Conservation (phyloP, 2,329 filamentous ascomycete genomes). For the Arachnopeziza araneosa region DNA sequence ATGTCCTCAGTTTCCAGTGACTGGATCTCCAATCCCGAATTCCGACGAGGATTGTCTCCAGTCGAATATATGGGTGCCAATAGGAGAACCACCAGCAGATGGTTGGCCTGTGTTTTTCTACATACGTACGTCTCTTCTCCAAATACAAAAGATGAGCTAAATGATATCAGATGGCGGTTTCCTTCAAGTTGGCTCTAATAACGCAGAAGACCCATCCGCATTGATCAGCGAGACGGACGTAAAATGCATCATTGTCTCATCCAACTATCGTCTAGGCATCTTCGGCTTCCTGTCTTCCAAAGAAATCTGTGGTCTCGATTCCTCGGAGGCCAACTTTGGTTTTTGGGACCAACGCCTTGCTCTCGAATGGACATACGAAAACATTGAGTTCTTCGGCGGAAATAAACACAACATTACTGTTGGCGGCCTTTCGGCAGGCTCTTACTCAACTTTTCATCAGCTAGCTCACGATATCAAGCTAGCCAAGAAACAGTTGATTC, state of each 20-base stretch:
- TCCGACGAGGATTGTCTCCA: conserved; percentile 45
- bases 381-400: conserved; percentile 38
- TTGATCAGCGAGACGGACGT: conserved; percentile 5
- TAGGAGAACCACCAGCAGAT: conserved; percentile 6
- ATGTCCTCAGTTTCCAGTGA: conserved; percentile 34
- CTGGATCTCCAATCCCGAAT: conserved; percentile 12
- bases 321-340: conserved; percentile 33
- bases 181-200: conserved; percentile 12
- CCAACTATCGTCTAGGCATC: conserved; percentile 43
- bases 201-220: conserved; percentile 7
- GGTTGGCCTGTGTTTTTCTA: conserved; percentile 16
- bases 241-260: conserved; percentile 35
- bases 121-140: conserved; percentile 4
- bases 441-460: conserved; percentile 32
- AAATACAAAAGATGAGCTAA: neutral
- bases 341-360: conserved; percentile 45
- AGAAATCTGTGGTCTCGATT: conserved; percentile 30
- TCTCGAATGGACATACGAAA: conserved; percentile 44
- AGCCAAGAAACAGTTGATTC: conserved; percentile 10
- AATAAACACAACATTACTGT: conserved; percentile 40
- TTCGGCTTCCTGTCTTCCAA: conserved; percentile 44
- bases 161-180: conserved; percentile 10
- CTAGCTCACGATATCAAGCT: conserved; percentile 13
- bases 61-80: conserved; percentile 43
- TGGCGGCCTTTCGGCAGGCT: conserved; percentile 39